Evolutionary conservation across 495 filamentous ascomycete species (phyloP), one percentile per base, ranked within the genome.

Genomic region (Daldinia caldariorum): DNA sequence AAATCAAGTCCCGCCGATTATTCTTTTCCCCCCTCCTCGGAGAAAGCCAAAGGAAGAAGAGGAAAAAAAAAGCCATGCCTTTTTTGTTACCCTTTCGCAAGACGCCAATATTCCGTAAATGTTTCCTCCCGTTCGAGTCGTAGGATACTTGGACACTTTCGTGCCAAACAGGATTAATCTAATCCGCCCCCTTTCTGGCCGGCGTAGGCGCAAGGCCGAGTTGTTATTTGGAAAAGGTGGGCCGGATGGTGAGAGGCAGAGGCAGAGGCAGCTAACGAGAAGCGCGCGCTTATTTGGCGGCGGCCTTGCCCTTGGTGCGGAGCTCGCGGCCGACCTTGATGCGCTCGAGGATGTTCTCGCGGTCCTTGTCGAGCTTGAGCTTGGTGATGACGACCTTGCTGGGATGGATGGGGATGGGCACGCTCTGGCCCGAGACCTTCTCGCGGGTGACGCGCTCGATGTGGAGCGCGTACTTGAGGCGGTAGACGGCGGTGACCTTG

Each of bases 321-420:
- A 86, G 86, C 85, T 94, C 91, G 73, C 92, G 88, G 74, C 92
- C 92, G 74, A 88, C 83, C 78, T 85, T 87, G 79, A 89, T 90
- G 82, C 94, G 89, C 85, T 93, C 93, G 61, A 97, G 86, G 79
- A 98, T 95, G 80, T 84, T 85, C 86, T 98, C 94, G 76, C 95
- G 92, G 84, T 99, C 95, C 90, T 97, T 96, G 84, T 97, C 93
- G 73, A 97, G 84, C 90, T 97, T 96, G 79, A 99, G 86, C 88
- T 97, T 97, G 81, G 91, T 97, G 85, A 98, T 91, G 82, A 94
- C 88, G 72, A 96, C 91, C 82, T 97, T 98, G 82, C 89, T 92
- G 70, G 95, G 91, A 81, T 92, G 88, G 82, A 97, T 90, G 79
- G 90, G 91, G 79, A 97, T 83, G 66, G 93, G 93, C 14, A 97